Evolutionary conservation across 2,329 filamentous ascomycete genomes (phyloP), one percentile per base, ranked within the genome.

Genomic region (Hypoxylon sp.): DNA sequence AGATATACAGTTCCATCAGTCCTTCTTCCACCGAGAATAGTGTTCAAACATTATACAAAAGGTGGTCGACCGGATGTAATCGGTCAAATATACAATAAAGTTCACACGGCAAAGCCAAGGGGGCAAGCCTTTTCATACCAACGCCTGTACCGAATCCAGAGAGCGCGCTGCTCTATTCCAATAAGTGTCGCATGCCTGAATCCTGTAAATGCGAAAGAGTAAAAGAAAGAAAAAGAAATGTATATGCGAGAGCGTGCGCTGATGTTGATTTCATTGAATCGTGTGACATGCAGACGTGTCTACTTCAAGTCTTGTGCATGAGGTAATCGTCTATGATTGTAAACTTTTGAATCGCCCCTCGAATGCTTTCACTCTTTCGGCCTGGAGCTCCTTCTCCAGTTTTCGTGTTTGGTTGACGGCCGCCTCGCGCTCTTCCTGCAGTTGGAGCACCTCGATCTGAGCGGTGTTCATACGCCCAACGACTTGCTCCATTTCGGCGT

Each of bases 401-500:
- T 85, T 87, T 69, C 89, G 86, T 67, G 93, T 93, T 79, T 91
- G 87, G 68, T 88, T 87, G 73, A 92, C 87, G 19, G 92, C 92
- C 71, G 92, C 89, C 74, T 96, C 93, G 74, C 89, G 86, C 80
- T 92, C 88, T 72, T 89, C 88, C 79, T 94, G 92, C 64, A 97
- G 84, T 76, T 93, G 88, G 75, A 92, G 88, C 62, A 96, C 93
- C 80, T 94, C 92, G 74, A 94, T 92, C 82, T 96, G 93, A 8
- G 92, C 92, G 73, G 85, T 84, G 80, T 93, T 95, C 90, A 97
- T 95, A 70, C 91, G 87, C 67, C 90, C 85, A 6, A 97, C 92
- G 6, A 96, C 93, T 79, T 93, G 90, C 76, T 93, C 89, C 92
- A 96, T 95, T 81, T 95, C 92, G 54, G 83, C 83, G 75, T 96